Conservation (phyloP, 352 stramenopile genomes). For the Nothophytophthora sp. region DNA sequence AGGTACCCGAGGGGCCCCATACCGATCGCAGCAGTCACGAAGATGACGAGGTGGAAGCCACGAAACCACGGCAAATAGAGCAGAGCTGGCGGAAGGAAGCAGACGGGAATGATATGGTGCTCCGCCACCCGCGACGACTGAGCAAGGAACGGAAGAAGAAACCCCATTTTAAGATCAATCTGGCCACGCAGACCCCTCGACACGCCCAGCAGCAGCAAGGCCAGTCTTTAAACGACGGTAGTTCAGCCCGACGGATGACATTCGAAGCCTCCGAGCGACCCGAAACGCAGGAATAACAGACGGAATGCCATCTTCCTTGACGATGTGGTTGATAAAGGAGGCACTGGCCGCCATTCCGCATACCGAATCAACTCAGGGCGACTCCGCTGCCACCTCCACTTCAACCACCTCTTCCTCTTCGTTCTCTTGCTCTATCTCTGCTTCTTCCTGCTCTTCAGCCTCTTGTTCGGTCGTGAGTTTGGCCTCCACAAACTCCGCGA, state of each 20-base stretch:
- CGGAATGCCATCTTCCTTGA: too few species aligned
- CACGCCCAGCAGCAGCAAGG: slow-evolving; percentile 15
- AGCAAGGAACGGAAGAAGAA: slow-evolving; percentile 39
- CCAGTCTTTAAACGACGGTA: neutral
- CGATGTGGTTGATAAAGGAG: too few species aligned
- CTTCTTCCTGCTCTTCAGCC: slow-evolving; percentile 4
- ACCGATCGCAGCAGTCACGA: neutral
- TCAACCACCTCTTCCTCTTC: slow-evolving; percentile 17
- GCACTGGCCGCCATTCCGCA: too few species aligned
- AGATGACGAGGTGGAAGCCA: neutral
- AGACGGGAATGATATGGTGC: slow-evolving; percentile 13
- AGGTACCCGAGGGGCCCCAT: slow-evolving; percentile 32
- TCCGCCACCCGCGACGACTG: slow-evolving; percentile 31
- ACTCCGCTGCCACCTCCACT: slow-evolving; percentile 22
- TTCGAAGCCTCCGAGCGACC: slow-evolving; percentile 12
- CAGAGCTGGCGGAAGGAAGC: too few species aligned
- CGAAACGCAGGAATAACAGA: too few species aligned
- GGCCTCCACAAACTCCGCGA: slow-evolving; percentile 67
- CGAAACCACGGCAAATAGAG: too few species aligned
- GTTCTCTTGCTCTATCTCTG: neutral
- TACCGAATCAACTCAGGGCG: neutral
- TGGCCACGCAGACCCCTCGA: slow-evolving; percentile 26
- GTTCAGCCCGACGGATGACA: slow-evolving; percentile 1
- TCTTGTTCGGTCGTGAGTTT: slow-evolving; percentile 46
- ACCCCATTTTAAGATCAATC: slow-evolving; percentile 45